phyloP scores from a whole-genome alignment of 345 rosid genomes.

The Trapa incisa region DNA sequence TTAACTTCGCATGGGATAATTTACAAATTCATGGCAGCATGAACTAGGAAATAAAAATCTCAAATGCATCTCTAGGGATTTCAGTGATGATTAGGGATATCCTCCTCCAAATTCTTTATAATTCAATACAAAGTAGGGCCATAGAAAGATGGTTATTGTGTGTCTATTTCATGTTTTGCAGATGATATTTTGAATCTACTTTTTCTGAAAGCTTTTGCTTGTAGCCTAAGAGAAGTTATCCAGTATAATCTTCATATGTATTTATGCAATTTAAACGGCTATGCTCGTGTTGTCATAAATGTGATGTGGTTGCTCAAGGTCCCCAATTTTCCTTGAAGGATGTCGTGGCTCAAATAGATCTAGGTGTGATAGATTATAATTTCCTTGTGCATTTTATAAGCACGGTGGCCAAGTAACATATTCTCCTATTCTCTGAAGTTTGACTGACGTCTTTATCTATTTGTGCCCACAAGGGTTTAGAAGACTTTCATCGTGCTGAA shows the following conservation, averaged over 20 bases:
- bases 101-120: neutral
- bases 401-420: neutral
- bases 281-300: conserved; percentile 69
- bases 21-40: neutral
- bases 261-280: conserved; percentile 46
- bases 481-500: neutral
- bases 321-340: conserved; percentile 90
- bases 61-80: neutral
- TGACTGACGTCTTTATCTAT: neutral
- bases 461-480: neutral
- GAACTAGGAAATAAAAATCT: neutral
- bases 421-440: too few species aligned
- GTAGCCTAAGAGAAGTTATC: neutral
- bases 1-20: neutral
- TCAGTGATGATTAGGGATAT: neutral
- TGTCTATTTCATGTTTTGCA: neutral
- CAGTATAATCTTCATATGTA: neutral
- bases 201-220: neutral
- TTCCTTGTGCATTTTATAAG: neutral
- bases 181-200: neutral
- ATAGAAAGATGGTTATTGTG: neutral
- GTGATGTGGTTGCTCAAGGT: conserved; percentile 78
- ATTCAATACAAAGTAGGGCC: neutral
- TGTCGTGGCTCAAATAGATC: conserved; percentile 73
- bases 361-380: conserved; percentile 61